phyloP scores from a whole-genome alignment of 2,329 filamentous ascomycete species.

The Fusarium ambrosium region DNA sequence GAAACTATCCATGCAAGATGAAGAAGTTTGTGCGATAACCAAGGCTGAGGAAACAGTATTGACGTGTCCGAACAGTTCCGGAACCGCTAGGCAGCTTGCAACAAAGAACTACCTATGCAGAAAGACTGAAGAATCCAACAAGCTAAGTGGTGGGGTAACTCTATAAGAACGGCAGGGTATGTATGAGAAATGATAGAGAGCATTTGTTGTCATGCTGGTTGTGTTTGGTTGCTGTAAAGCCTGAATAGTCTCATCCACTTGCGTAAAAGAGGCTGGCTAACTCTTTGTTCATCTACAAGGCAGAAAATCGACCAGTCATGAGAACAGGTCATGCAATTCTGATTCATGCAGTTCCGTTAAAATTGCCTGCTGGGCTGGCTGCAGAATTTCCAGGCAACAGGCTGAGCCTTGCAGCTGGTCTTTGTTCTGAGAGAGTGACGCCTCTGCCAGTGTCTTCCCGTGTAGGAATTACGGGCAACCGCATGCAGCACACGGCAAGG shows the following conservation, averaged over 20 bases:
- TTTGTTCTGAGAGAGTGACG: neutral
- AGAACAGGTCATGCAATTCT: neutral
- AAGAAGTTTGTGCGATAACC: neutral
- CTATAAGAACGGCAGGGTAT: neutral
- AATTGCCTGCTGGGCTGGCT: neutral
- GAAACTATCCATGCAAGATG: neutral
- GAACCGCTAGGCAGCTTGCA: neutral
- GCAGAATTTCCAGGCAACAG: neutral
- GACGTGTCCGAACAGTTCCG: neutral
- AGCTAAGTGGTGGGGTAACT: neutral
- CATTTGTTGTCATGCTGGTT: neutral
- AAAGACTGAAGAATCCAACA: neutral
- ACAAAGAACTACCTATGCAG: neutral
- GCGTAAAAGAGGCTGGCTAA: neutral
- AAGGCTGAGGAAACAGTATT: neutral
- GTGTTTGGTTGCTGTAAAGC: neutral
- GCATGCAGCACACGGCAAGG: neutral
- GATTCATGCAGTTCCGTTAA: neutral
- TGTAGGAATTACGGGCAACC: neutral
- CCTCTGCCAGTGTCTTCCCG: neutral
- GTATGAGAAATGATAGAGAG: neutral
- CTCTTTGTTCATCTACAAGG: neutral
- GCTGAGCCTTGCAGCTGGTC: neutral
- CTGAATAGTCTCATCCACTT: neutral
- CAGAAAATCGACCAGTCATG: neutral